phyloP scores from a whole-genome alignment of 2,329 filamentous ascomycete species.

The Cladophialophora immunda region DNA sequence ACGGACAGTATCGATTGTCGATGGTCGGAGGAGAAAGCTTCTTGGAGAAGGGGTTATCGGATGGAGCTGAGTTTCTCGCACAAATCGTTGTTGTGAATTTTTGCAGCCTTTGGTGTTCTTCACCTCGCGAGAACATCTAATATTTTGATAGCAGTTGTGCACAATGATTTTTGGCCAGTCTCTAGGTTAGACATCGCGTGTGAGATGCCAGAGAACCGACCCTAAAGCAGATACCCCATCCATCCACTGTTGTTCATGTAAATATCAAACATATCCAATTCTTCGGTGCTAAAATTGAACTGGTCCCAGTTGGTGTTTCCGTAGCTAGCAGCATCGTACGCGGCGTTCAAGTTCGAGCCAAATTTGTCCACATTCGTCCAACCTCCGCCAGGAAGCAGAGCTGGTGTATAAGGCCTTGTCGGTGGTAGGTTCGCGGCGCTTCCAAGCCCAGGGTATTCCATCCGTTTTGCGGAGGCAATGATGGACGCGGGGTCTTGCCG shows the following conservation, averaged over 20 bases:
- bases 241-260: constrained; percentile 39
- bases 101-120: background rate
- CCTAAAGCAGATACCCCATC: constrained; percentile 39
- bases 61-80: constrained; percentile 32
- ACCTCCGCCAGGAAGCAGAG: background rate
- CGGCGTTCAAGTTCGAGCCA: constrained; percentile 35
- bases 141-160: background rate
- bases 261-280: constrained; percentile 38
- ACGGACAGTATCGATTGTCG: constrained; percentile 36
- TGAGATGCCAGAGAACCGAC: background rate
- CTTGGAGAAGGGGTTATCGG: constrained; percentile 40
- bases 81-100: background rate
- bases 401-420: constrained; percentile 11
- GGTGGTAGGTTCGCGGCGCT: background rate
- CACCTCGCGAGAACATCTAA: background rate
- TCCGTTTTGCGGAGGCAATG: constrained; percentile 17
- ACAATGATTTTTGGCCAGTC: background rate
- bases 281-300: constrained; percentile 36
- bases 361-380: constrained; percentile 17
- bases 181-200: background rate
- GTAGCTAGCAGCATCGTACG: constrained; percentile 37
- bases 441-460: constrained; percentile 3
- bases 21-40: constrained; percentile 26
- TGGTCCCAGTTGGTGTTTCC: constrained; percentile 40
- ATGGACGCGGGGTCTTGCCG: constrained; percentile 15